Percentiles rank a stretch among this genome's conserved stretches.
Conservation (phyloP, 2,329 filamentous ascomycete species). For the Ceratocystis smalleyi region DNA sequence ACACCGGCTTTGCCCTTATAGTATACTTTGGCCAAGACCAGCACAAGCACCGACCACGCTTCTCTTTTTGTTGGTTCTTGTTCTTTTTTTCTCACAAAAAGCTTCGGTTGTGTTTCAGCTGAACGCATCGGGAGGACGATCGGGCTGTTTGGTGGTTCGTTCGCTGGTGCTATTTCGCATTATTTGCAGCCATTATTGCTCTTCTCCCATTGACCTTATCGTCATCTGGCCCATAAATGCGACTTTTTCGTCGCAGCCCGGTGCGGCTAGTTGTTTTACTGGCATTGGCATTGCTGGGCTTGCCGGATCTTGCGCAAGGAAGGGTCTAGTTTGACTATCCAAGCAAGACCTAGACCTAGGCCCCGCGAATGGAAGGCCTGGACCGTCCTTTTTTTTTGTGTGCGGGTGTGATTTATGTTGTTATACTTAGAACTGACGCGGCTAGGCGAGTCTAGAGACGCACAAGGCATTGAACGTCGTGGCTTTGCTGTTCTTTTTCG, state of each 20-base stretch:
- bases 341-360: no score
- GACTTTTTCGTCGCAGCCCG: neutral
- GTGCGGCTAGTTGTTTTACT: neutral
- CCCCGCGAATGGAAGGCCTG: neutral
- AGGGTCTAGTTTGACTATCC: no score
- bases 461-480: neutral
- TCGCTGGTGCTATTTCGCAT: slow-evolving; percentile 1
- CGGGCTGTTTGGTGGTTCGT: slow-evolving; percentile 4
- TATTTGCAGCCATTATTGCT: slow-evolving; percentile 1
- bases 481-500: neutral
- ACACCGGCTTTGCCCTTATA: slow-evolving; percentile 5
- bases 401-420: neutral
- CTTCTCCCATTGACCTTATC: neutral
- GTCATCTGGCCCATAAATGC: neutral
- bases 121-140: slow-evolving; percentile 5
- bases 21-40: neutral
- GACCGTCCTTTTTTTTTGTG: neutral
- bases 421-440: slow-evolving; percentile 5
- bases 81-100: neutral
- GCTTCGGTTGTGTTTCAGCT: slow-evolving; percentile 5
- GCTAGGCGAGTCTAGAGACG: slow-evolving; percentile 2
- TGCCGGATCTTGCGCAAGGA: no score
- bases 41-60: neutral
- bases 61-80: neutral
- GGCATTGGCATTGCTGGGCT: no score